Percentiles rank a stretch among this genome's conserved stretches.
These are phyloP conservation scores for Jaltomata sinuosa DNA, from an alignment of 257 asterid species.

Conservation along the genomic window DNA sequence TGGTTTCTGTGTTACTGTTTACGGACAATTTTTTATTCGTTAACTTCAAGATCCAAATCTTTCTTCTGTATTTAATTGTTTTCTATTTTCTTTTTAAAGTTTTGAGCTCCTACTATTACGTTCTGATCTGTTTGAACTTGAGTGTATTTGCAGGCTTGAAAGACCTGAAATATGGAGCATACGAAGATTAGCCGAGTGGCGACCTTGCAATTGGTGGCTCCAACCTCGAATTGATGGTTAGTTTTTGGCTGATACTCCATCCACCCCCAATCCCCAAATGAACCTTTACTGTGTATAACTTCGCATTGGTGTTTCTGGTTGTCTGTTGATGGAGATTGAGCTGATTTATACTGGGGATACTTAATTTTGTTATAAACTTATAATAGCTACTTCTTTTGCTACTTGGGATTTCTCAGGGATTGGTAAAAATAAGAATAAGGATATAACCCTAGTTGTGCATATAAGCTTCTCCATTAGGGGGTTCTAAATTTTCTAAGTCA, in stretches of 20 bases:
- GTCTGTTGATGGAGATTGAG: not conserved
- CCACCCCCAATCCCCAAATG: not conserved
- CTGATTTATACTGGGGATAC: not conserved
- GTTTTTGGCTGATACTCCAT: slow-evolving; percentile 6
- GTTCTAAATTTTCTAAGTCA: slow-evolving; percentile 31
- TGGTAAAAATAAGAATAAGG: not conserved
- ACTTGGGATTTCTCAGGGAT: not conserved
- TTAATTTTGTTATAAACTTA: not conserved
- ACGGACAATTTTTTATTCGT: not conserved
- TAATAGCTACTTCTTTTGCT: no score
- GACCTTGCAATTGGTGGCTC: slow-evolving; percentile 97
- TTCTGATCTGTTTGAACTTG: slow-evolving; percentile 1
- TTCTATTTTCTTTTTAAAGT: not conserved
- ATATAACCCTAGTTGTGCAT: not conserved
- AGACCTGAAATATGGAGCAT: slow-evolving; percentile 78
- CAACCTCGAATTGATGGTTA: slow-evolving; percentile 51
- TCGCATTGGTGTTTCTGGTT: not conserved
- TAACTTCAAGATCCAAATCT: not conserved
- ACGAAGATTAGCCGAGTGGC: slow-evolving; percentile 68
- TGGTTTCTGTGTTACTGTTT: not conserved
- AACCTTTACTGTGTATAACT: no score
- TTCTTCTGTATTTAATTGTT: not conserved
- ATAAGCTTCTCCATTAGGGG: not conserved
- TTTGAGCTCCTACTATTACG: not conserved
- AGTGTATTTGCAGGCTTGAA: slow-evolving; percentile 28